Percentiles rank a stretch among this genome's conserved stretches.
Conservation (phyloP, 2,329 filamentous ascomycete species). For the Biscogniauxia sp. region DNA sequence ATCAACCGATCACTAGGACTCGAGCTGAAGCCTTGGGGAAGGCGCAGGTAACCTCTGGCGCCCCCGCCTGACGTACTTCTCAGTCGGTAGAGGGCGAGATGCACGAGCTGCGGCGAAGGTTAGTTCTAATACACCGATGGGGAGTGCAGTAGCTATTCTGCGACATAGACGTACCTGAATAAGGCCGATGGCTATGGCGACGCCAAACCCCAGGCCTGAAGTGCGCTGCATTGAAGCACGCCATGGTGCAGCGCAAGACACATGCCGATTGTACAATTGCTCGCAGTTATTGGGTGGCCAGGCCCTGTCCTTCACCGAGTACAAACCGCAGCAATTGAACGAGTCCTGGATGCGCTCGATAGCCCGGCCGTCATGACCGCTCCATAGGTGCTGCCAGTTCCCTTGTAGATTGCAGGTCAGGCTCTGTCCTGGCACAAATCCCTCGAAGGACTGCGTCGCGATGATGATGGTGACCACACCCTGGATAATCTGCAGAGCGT, state of each 20-base stretch:
- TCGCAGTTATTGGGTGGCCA: conserved; percentile 53
- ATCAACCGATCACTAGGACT: conserved; percentile 17
- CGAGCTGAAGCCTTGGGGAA: conserved; percentile 8
- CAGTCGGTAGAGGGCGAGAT: conserved; percentile 26
- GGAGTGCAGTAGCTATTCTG: conserved; percentile 10
- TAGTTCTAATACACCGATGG: conserved; percentile 18
- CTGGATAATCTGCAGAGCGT: conserved; percentile 42
- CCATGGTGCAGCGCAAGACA: conserved; percentile 55
- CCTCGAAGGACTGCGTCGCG: conserved; percentile 39
- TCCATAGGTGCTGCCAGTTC: conserved; percentile 55
- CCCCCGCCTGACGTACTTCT: conserved; percentile 5
- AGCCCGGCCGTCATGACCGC: conserved; percentile 43
- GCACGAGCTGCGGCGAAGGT: conserved; percentile 21
- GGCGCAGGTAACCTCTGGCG: conserved; percentile 9
- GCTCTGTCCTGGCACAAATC: conserved; percentile 31
- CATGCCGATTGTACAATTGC: conserved; percentile 43
- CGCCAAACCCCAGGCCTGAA: conserved; percentile 53
- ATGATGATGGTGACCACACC: conserved; percentile 42
- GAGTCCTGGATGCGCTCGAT: conserved; percentile 63
- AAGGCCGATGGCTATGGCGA: conserved; percentile 51
- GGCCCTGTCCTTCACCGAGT: conserved; percentile 54
- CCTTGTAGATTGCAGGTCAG: conserved; percentile 54
- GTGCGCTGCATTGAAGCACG: conserved; percentile 50
- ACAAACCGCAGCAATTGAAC: conserved; percentile 65
- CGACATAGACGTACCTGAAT: conserved; percentile 51